Conservation (phyloP, 2,329 filamentous ascomycete genomes). For the Blastomyces parvus region DNA sequence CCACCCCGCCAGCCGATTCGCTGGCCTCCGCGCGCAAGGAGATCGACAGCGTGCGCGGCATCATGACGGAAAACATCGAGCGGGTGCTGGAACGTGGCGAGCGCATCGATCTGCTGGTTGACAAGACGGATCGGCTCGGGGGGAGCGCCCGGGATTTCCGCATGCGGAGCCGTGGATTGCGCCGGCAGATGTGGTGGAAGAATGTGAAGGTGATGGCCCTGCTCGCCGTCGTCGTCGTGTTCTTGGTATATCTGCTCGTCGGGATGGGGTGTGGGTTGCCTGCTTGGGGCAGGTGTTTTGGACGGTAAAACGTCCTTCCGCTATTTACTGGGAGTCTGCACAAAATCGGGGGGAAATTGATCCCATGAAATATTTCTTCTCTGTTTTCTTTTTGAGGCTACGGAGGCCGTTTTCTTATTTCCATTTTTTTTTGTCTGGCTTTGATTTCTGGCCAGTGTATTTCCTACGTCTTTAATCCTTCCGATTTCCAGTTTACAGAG, state of each 20-base stretch:
- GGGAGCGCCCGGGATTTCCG: slow-evolving; percentile 84
- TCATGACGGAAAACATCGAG: slow-evolving; percentile 96
- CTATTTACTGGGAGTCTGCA: background rate
- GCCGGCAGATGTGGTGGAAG: slow-evolving; percentile 99
- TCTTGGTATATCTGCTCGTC: slow-evolving; percentile 61
- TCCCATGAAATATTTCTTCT: background rate
- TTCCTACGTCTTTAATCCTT: background rate
- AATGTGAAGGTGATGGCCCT: slow-evolving; percentile 91
- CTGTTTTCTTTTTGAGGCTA: background rate
- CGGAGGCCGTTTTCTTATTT: background rate
- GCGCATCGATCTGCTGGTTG: slow-evolving; percentile 83
- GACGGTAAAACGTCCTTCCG: slow-evolving; percentile 13
- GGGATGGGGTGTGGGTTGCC: slow-evolving; percentile 65
- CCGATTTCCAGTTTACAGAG: background rate
- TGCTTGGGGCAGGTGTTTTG: slow-evolving; percentile 39
- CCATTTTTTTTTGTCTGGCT: background rate
- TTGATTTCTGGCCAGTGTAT: background rate
- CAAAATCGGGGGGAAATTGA: background rate
- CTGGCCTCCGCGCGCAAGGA: slow-evolving; percentile 74
- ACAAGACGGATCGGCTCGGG: slow-evolving; percentile 90
- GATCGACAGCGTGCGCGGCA: slow-evolving; percentile 83
- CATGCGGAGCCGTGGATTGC: slow-evolving; percentile 72
- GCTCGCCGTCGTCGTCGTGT: slow-evolving; percentile 58
- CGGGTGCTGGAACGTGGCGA: slow-evolving; percentile 80
- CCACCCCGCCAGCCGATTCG: slow-evolving; percentile 68